Base-by-base conservation (phyloP, 2,329 filamentous ascomycete genomes). In the Alternaria longipes region DNA sequence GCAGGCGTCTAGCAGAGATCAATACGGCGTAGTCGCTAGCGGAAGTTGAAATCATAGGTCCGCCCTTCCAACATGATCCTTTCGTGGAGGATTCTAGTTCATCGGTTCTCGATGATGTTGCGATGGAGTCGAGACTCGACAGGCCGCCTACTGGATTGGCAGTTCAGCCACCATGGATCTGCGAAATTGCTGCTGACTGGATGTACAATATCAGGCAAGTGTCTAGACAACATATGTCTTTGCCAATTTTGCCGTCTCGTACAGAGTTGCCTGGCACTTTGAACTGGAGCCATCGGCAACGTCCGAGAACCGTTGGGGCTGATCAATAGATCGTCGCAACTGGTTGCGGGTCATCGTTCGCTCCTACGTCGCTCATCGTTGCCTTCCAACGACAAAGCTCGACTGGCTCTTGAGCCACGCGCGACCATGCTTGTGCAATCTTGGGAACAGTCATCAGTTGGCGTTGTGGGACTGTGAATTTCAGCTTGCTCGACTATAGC, bases 311-410 rank as follows among this genome's bases (percentile, higher is more conserved):
- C 51, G 51, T 34, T 45, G 40, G 44, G 28, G 20, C 18, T 26
- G 18, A 34, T 42, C 32, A 24, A 34, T 45, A 36, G 40, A 30
- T 38, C 24, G 26, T 20, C 47, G 34, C 45, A 41, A 60, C 20
- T 56, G 58, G 46, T 34, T n/a, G n/a, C 18, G 46, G 51, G 28
- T 20, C 18, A 12, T 34, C 26, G 54, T 30, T 45, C 45, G 36
- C 49, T 50, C 30, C 38, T 52, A 38, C 47, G 53, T 24, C 16
- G 36, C 12, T 24, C 34, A 22, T 55, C 50, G 34, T 36, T 32
- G 40, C 34, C 46, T 22, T 55, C 60, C 63, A 62, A 62, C 64
- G 36, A 52, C 63, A 57, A 44, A 54, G 38, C 28, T 59, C 56
- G 59, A 60, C 20, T 38, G 45, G n/a, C 24, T 32, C 22, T 41